Evolutionary conservation across 129 eudicot species (phyloP).

Genomic region (Flaveria robusta): DNA sequence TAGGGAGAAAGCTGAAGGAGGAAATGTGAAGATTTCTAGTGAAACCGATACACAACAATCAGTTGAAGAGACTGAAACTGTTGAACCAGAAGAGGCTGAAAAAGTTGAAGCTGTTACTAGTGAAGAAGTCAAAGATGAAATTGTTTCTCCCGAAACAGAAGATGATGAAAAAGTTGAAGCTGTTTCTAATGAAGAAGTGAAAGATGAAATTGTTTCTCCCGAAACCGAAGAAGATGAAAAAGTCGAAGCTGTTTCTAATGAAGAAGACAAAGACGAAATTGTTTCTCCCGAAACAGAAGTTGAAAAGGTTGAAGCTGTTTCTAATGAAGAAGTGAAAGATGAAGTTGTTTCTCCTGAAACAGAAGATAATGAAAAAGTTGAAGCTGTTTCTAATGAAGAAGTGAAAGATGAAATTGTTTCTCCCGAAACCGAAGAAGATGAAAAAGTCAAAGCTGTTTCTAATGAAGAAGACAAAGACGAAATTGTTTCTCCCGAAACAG

Average conservation of each 20-base stretch:
- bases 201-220: background rate
- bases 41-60: slow-evolving; percentile 34
- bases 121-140: slow-evolving; percentile 17
- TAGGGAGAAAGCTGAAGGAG: slow-evolving; percentile 47
- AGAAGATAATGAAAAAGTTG: background rate
- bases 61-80: slow-evolving; percentile 29
- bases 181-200: background rate
- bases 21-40: slow-evolving; percentile 17
- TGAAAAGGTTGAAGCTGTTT: slow-evolving; percentile 5
- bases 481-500: slow-evolving; percentile 12
- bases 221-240: background rate
- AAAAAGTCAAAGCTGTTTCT: background rate
- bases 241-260: background rate
- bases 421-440: background rate
- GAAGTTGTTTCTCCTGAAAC: background rate
- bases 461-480: background rate
- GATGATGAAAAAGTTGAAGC: background rate
- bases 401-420: slow-evolving; percentile 5
- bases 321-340: slow-evolving; percentile 10
- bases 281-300: slow-evolving; percentile 9
- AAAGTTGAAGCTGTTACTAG: background rate
- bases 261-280: slow-evolving; percentile 11
- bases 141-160: background rate
- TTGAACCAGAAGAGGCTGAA: slow-evolving; percentile 20
- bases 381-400: slow-evolving; percentile 13